These are phyloP conservation scores for Albophoma yamanashiensis DNA, from an alignment of 2,329 filamentous ascomycete genomes.

Conservation along the genomic window DNA sequence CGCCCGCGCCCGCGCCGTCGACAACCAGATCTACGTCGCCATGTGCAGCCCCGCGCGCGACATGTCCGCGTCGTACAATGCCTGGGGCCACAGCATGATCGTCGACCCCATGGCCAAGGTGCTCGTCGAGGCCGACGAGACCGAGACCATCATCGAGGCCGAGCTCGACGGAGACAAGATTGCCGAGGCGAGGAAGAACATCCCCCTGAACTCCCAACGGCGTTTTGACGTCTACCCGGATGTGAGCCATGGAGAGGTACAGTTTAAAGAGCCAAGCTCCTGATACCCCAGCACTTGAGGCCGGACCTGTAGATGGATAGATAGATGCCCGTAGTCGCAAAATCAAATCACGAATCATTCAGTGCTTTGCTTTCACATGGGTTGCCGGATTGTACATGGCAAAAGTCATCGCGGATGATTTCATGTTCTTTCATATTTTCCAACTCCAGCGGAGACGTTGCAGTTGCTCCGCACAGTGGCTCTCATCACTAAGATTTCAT, in stretches of 20 bases:
- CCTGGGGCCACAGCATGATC: conserved; percentile 85
- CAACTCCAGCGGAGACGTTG: not conserved
- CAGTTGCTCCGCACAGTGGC: not conserved
- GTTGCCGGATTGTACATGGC: not conserved
- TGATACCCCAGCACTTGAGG: not conserved
- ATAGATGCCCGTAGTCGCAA: not conserved
- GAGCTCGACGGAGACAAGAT: conserved; percentile 61
- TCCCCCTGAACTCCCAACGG: conserved; percentile 75
- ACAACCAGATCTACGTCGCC: conserved; percentile 91
- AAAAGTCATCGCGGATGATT: not conserved
- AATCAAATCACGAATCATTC: not conserved
- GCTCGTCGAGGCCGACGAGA: conserved; percentile 67
- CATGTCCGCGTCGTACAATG: conserved; percentile 66
- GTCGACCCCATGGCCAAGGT: conserved; percentile 80
- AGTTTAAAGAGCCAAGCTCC: conserved; percentile 17
- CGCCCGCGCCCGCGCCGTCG: conserved; percentile 72
- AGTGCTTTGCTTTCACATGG: not conserved
- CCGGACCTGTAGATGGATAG: not conserved
- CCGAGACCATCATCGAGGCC: conserved; percentile 64
- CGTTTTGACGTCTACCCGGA: conserved; percentile 95
- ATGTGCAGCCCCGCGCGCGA: conserved; percentile 87
- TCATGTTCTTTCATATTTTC: not conserved
- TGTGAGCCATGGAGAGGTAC: conserved; percentile 53
- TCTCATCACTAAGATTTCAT: not conserved
- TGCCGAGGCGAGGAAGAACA: conserved; percentile 65